These are phyloP conservation scores for Wallacemonas sp. DNA, from an alignment of 208 protist species.

Conservation along the genomic window DNA sequence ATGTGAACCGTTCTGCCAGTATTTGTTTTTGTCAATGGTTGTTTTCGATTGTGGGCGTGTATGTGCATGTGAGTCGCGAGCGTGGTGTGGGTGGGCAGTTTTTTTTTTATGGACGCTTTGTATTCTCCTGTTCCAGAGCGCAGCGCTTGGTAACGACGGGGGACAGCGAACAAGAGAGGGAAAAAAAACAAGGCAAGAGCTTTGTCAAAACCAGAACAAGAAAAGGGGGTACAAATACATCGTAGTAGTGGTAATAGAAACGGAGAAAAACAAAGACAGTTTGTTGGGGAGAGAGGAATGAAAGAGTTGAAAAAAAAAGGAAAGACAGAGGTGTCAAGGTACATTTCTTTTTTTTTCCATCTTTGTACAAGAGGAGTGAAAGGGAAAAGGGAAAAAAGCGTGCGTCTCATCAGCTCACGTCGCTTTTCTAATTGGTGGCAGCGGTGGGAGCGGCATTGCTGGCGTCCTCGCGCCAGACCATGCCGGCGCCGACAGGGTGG, in stretches of 20 bases:
- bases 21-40: not conserved
- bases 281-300: not conserved
- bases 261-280: slow-evolving; percentile 7
- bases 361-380: not conserved
- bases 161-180: too few relatives aligned
- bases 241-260: not conserved
- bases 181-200: not conserved
- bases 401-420: not conserved
- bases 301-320: slow-evolving; percentile 9
- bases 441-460: not conserved
- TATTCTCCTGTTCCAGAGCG: too few relatives aligned
- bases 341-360: not conserved
- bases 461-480: slow-evolving; percentile 66
- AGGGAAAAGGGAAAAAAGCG: not conserved
- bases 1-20: not conserved
- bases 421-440: not conserved
- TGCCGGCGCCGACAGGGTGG: slow-evolving; percentile 72
- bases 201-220: not conserved
- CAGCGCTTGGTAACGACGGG: too few relatives aligned
- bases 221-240: slow-evolving; percentile 10
- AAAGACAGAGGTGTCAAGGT: slow-evolving; percentile 3
- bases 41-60: slow-evolving; percentile 2
- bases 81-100: too few relatives aligned
- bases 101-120: too few relatives aligned
- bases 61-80: too few relatives aligned